Evolutionary conservation across 2,329 filamentous ascomycete species (phyloP).

Genomic region (Harringtonia lauricola): DNA sequence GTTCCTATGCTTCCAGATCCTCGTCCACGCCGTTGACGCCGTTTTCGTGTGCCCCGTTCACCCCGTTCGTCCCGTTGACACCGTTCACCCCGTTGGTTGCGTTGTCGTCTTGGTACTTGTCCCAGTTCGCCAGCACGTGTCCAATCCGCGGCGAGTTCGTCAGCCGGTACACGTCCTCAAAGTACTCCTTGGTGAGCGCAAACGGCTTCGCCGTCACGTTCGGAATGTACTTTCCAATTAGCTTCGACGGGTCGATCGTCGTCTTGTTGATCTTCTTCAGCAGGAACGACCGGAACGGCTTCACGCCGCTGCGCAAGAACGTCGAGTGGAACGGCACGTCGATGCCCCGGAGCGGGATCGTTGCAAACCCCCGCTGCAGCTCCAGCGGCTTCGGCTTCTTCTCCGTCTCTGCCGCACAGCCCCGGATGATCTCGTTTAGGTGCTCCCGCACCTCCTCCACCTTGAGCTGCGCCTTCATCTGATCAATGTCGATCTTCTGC

Average conservation of each 20-base stretch:
- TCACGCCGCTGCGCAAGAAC: slow-evolving; percentile 94
- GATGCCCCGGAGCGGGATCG: slow-evolving; percentile 92
- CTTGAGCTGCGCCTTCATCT: slow-evolving; percentile 74
- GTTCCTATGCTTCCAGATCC: slow-evolving; percentile 5
- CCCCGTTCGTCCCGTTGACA: slow-evolving; percentile 2
- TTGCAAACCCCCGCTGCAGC: slow-evolving; percentile 90
- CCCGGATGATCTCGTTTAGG: slow-evolving; percentile 81
- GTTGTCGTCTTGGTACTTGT: slow-evolving; percentile 52
- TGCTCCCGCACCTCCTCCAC: slow-evolving; percentile 87
- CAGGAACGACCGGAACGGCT: slow-evolving; percentile 96
- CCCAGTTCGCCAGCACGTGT: slow-evolving; percentile 77
- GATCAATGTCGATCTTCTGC: slow-evolving; percentile 94
- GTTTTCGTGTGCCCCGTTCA: not conserved
- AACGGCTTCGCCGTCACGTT: slow-evolving; percentile 97
- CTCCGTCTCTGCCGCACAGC: slow-evolving; percentile 76
- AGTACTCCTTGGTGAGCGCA: slow-evolving; percentile 95
- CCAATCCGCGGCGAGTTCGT: slow-evolving; percentile 76
- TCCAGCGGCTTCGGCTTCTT: slow-evolving; percentile 81
- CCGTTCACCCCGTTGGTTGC: slow-evolving; percentile 15
- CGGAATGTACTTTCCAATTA: slow-evolving; percentile 97
- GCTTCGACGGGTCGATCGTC: slow-evolving; percentile 90
- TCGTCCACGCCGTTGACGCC: not conserved
- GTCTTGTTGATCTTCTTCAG: slow-evolving; percentile 99
- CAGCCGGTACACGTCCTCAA: slow-evolving; percentile 93
- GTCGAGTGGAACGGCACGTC: slow-evolving; percentile 99